Conservation (phyloP, 2,329 filamentous ascomycete species). For the Trichoderma oligosporum region DNA sequence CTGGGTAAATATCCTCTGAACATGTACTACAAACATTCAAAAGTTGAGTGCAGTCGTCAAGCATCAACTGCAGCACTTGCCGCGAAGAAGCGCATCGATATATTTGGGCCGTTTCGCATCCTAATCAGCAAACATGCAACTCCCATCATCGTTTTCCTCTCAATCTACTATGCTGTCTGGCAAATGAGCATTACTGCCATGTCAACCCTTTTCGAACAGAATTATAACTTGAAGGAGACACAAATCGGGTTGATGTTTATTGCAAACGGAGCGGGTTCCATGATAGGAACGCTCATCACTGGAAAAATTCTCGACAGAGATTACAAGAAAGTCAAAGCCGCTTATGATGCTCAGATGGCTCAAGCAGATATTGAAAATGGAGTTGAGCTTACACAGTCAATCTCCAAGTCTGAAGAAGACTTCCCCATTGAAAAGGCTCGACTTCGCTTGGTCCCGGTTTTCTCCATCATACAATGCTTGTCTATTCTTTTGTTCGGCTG, state of each 20-base stretch:
- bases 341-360: conserved; percentile 27
- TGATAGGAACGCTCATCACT: conserved; percentile 42
- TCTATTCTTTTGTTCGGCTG: conserved; percentile 47
- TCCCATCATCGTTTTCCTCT: conserved; percentile 44
- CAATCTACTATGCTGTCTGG: conserved; percentile 51
- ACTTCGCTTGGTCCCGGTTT: conserved; percentile 47
- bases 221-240: conserved; percentile 58
- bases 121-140: conserved; percentile 48
- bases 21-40: conserved; percentile 34
- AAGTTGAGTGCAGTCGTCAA: conserved; percentile 24
- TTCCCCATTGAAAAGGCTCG: conserved; percentile 52
- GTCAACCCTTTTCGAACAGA: conserved; percentile 40
- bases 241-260: conserved; percentile 53
- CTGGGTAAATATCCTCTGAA: conserved; percentile 33
- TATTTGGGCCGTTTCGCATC: conserved; percentile 36
- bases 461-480: conserved; percentile 49
- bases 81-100: conserved; percentile 30
- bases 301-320: conserved; percentile 63
- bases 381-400: conserved; percentile 50
- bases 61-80: conserved; percentile 19
- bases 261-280: conserved; percentile 47
- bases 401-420: conserved; percentile 44
- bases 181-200: conserved; percentile 52
- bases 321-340: conserved; percentile 57
- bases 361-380: conserved; percentile 43